A percentile compares a stretch with the other conserved stretches of the same genome.
Conservation (phyloP, 1,284 basidiomycete genomes). For the Puccinia novopanici region DNA sequence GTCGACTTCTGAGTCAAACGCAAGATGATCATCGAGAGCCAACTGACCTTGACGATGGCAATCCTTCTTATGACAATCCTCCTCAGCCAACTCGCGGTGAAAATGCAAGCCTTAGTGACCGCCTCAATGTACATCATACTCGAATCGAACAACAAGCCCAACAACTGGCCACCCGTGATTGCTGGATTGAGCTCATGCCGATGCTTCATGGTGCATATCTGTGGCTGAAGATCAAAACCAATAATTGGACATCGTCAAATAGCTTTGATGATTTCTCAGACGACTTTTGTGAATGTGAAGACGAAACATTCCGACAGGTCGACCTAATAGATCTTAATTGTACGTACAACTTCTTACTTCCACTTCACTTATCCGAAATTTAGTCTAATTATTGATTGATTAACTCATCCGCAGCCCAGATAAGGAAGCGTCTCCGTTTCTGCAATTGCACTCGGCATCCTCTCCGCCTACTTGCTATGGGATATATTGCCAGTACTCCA, state of each 20-base stretch:
- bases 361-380: neutral
- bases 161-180: too few relatives aligned
- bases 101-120: too few relatives aligned
- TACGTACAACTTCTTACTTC: neutral
- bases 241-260: neutral
- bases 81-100: too few relatives aligned
- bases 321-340: neutral
- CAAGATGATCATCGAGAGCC: too few relatives aligned
- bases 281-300: neutral
- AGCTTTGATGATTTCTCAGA: neutral
- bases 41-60: too few relatives aligned
- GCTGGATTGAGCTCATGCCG: neutral
- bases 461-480: neutral
- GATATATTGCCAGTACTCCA: neutral
- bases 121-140: too few relatives aligned
- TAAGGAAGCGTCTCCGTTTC: neutral
- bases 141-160: too few relatives aligned
- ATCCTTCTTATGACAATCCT: too few relatives aligned
- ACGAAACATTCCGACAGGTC: neutral
- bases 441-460: neutral
- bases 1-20: too few relatives aligned
- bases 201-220: neutral
- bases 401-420: neutral
- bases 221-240: neutral
- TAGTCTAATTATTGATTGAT: neutral